Conservation (phyloP, 2,329 filamentous ascomycete genomes). For the Pseudogymnoascus sp. region DNA sequence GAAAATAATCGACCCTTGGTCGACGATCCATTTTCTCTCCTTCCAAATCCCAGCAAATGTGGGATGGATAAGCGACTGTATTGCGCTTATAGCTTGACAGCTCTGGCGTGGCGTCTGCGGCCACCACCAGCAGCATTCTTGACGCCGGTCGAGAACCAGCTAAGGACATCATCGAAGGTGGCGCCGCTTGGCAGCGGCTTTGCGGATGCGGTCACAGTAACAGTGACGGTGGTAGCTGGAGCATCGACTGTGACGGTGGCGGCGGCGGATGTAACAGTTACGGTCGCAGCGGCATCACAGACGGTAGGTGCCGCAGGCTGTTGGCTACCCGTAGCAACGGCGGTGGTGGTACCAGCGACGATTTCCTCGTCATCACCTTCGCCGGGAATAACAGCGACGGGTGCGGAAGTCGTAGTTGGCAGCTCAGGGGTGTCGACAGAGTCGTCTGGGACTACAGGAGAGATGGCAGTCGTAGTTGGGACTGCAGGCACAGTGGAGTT, state of each 20-base stretch:
- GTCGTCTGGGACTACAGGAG: conserved; percentile 30
- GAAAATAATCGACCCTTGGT: neutral
- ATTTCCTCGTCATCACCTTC: conserved; percentile 14
- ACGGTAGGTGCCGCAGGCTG: neutral
- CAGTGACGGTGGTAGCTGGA: conserved; percentile 9
- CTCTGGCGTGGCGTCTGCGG: neutral
- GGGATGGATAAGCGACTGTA: neutral
- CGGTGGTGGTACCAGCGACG: conserved; percentile 23
- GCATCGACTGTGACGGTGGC: conserved; percentile 9
- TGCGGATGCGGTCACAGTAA: conserved; percentile 8
- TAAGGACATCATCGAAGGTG: neutral
- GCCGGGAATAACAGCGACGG: conserved; percentile 17
- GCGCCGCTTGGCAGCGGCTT: conserved; percentile 3
- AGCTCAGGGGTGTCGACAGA: neutral
- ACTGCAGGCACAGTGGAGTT: neutral
- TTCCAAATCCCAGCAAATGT: neutral
- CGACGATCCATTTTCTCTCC: neutral
- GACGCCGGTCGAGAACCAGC: neutral
- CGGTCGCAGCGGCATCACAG: conserved; percentile 11
- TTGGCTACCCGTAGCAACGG: conserved; percentile 6
- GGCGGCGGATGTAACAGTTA: neutral
- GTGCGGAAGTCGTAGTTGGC: conserved; percentile 27
- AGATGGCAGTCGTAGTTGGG: conserved; percentile 32
- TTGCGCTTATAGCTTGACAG: neutral
- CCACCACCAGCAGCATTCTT: neutral